phyloP scores from a whole-genome alignment of 83 land plant genomes.

The Thuja plicata region DNA sequence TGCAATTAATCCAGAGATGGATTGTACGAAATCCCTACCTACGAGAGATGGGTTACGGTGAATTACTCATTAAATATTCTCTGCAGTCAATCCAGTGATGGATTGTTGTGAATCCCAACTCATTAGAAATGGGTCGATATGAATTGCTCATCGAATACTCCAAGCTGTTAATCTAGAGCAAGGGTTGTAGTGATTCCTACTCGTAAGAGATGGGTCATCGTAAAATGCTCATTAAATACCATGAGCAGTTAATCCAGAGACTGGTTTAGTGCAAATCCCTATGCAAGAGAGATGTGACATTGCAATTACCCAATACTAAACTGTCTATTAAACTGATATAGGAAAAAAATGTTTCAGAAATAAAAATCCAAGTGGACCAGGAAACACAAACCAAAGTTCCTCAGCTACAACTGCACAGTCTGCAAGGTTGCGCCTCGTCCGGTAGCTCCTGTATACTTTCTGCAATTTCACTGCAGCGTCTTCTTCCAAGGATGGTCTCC shows the following conservation, averaged over 20 bases:
- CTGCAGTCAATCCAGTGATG: neutral
- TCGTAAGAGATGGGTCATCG: neutral
- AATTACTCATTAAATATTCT: neutral
- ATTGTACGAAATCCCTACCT: too few species aligned
- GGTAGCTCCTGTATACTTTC: conserved; percentile 59
- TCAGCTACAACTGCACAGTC: conserved; percentile 20
- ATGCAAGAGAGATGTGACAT: neutral
- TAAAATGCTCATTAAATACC: neutral
- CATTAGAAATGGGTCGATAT: neutral
- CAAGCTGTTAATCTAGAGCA: neutral
- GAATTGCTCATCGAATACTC: neutral
- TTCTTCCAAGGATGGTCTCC: neutral
- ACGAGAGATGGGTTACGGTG: neutral
- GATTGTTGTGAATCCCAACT: neutral
- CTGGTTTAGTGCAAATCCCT: neutral
- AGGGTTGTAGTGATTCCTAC: neutral
- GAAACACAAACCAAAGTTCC: conserved; percentile 19
- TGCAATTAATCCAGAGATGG: too few species aligned
- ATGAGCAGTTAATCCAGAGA: neutral
- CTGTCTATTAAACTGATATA: neutral
- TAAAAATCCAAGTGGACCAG: neutral
- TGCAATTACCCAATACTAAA: neutral
- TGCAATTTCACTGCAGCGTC: conserved; percentile 73
- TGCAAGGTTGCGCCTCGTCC: conserved; percentile 18
- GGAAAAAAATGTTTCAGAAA: neutral